Base-by-base conservation (phyloP, 2,329 filamentous ascomycete species). In the Capronia americana region DNA sequence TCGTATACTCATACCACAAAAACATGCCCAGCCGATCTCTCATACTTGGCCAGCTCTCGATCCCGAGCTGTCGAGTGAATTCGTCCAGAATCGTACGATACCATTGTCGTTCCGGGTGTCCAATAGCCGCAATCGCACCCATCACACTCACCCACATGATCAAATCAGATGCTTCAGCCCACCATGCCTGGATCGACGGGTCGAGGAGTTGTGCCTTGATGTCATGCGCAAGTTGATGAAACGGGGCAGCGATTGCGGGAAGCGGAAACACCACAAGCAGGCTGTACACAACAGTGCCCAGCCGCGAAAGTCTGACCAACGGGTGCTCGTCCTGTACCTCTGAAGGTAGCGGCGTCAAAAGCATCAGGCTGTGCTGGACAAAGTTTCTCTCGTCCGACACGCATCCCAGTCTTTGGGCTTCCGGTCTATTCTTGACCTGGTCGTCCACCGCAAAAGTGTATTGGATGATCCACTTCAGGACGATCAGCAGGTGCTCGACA, bases 181-280 rank as follows among this genome's bases (percentile, higher is more conserved):
- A 80, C 7, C 73, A 57, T 0, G 54, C 50, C 0, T 69, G 66
- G 1, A 74, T 60, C 3, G 69, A 65, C 2, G 74, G 68, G 14
- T 72, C 62, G 5, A 71, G 48, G 6, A 81, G 69, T 8, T 73
- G 67, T 1, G 63, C 59, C 20, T 73, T 71, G 12, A 79, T 65
- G 38, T 74, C 69, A 1, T 65, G 63, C 0, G 75, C 73, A 2
- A 81, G 71, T 14, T 63, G 64, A 2, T 69, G 63, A 5, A 80
- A 75, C 0, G 79, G 79, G 1, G 77, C 74, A 20, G 76, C 78
- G 32, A 77, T 75, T 1, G 74, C 73, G 1, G 79, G 79, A 0
- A 81, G 71, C 12, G 79, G 79, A 65, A 79, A 79, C 34, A 79
- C 70, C 6, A 80, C 76, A 10, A 78, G 75, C 24, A 79, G 74